Evolutionary conservation across 108 stramenopile species (phyloP), one percentile per base, ranked within the genome.

Genomic region (Ochromonas danica): DNA sequence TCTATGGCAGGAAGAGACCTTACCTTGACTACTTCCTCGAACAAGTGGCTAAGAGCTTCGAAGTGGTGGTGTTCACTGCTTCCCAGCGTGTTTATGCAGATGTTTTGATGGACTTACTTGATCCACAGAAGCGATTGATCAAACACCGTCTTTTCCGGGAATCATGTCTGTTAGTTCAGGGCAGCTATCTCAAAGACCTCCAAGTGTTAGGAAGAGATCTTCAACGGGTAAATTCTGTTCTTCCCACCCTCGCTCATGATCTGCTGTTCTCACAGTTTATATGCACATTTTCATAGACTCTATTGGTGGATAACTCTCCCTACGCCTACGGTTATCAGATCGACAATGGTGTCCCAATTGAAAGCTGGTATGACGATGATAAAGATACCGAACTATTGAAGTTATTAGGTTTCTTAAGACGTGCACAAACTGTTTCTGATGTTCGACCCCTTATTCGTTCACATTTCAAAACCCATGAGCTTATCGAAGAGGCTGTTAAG

Each of bases 321-420:
- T 94, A 87, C 86, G 92, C 93, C 43, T 96, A 93, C 85, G 90
- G 91, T 14, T 94, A 92, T 84, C 95, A 96, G 67, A 86, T 91
- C 2, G 93, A 94, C 84, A 99, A 99, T 88, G 98, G 95, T 60
- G 94, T 99, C 33, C 96, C 96, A 62, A 97, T 97, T 81, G 95
- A 96, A 88, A 91, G 90, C 40, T 99, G 95, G 95, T 97, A 95
- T 87, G 98, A 99, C 75, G 95, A 96, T 88, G 89, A 82, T 1
- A 80, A 86, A 36, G 98, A 99, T 78, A 90, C 82, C 36, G 96
- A 96, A 77, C 84, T 99, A 78, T 62, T 91, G 27, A 94, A 96
- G 74, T 88, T 99, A 40, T 90, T 93, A 65, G 81, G 87, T 28
- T 95, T 99, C 80, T 85, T 97, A 65, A 40, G 89, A 71, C 87